Conservation (phyloP, 306 rosid genomes). For the Glycine latifolia region DNA sequence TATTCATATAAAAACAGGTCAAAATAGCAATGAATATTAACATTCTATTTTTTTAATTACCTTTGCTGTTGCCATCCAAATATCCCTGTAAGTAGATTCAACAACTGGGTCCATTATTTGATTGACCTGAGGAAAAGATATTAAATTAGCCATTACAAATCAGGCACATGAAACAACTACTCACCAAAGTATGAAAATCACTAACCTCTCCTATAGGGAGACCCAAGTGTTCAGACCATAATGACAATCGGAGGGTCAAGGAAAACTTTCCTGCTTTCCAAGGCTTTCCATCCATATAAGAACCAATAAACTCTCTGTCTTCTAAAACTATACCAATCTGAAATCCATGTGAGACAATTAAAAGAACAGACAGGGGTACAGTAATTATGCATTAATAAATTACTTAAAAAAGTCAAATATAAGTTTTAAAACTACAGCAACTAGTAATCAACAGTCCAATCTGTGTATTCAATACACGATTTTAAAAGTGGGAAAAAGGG, state of each 20-base stretch:
- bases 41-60: conserved; percentile 49
- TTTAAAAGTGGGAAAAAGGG: conserved; percentile 35
- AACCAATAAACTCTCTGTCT: conserved; percentile 76
- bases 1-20: not conserved
- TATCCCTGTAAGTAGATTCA: conserved; percentile 88
- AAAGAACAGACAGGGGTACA: conserved; percentile 28
- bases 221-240: conserved; percentile 99
- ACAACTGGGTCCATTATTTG: conserved; percentile 78
- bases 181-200: conserved; percentile 21
- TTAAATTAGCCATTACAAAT: conserved; percentile 34
- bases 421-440: conserved; percentile 24
- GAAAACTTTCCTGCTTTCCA: conserved; percentile 96
- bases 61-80: conserved; percentile 97
- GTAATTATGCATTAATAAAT: conserved; percentile 42
- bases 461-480: conserved; percentile 7
- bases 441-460: conserved; percentile 26
- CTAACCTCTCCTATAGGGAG: conserved; percentile 79
- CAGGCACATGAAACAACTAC: conserved; percentile 41
- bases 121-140: conserved; percentile 59
- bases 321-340: conserved; percentile 88
- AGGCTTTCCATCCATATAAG: conserved; percentile 88
- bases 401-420: not conserved
- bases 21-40: conserved; percentile 8
- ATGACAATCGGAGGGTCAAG: conserved; percentile 78
- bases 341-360: conserved; percentile 47